Evolutionary conservation across 1,139 yeast genomes (phyloP), one percentile per base, ranked within the genome.

Genomic region (Nakaseomyces uthaithaninus): DNA sequence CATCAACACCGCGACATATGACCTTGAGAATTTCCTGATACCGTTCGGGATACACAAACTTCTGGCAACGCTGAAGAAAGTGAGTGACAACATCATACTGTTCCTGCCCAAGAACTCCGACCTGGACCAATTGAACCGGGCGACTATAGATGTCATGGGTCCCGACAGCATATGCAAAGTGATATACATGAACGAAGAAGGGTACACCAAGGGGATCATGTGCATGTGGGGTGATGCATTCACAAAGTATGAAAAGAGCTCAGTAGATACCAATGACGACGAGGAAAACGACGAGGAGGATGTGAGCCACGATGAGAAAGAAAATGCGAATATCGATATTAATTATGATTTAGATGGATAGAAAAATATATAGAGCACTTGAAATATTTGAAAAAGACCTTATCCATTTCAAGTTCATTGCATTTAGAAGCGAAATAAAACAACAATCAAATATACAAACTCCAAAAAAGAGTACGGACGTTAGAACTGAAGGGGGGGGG

Each of bases 21-120:
- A 79, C 48, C 53, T 77, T 14, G 60, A 62, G 38, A 48, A 49
- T 10, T 45, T 53, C 17, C 46, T 66, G 30, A 55, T 64, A 40
- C 89, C 93, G 2, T 64, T 77, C 40, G 62, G 63, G 3, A 51
- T 81, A 3, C 64, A 67, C n/a, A 57, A 60, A 18, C 55, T 80
- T 17, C 57, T 80, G 33, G 40, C 42, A 9, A 69, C 69, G 14
- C 60, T 78, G 45, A 54, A 64, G 17, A 57, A 59, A 27, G 62
- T 77, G 15, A 57, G 80, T 0, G 52, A 61, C 1, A 77, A 80
- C 48, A 69, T 84, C 25, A 81, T 78, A 6, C 59, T 86, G 10
- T 86, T 82, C 55, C 67, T 87, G n/a, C 96, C 96, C 1, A 68
- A 80, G 45, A 82, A 78, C 49, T 74, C 80, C 36, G 68, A 79